Evolutionary conservation across 2,329 filamentous ascomycete genomes (phyloP).

Genomic region (Didymella exigua): DNA sequence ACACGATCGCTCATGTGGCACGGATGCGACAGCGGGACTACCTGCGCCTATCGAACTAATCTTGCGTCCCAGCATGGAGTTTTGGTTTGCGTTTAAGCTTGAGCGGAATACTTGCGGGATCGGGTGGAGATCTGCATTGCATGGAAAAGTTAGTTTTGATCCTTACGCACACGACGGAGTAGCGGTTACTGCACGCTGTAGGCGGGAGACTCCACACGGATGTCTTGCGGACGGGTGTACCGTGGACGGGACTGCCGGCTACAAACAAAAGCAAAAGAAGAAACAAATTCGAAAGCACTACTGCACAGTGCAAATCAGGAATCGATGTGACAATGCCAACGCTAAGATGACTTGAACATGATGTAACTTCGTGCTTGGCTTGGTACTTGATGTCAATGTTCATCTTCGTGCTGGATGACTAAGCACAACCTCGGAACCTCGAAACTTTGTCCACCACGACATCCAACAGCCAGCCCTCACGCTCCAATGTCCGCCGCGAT

Average conservation of each 20-base stretch:
- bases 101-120: slow-evolving; percentile 18
- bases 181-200: slow-evolving; percentile 9
- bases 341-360: background rate
- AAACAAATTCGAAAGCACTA: slow-evolving; percentile 1
- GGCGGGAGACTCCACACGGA: background rate
- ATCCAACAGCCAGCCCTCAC: slow-evolving; percentile 20
- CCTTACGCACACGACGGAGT: slow-evolving; percentile 14
- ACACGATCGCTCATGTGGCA: slow-evolving; percentile 11
- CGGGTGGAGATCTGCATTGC: slow-evolving; percentile 23
- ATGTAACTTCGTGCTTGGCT: background rate
- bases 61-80: slow-evolving; percentile 40
- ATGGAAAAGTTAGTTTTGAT: slow-evolving; percentile 35
- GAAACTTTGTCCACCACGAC: slow-evolving; percentile 30
- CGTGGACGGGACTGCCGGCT: background rate
- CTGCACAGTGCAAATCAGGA: background rate
- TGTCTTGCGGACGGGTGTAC: background rate
- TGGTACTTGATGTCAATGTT: background rate
- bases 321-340: background rate
- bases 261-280: slow-evolving; percentile 1
- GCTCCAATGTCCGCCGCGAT: slow-evolving; percentile 63
- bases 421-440: slow-evolving; percentile 11
- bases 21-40: background rate
- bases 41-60: slow-evolving; percentile 4
- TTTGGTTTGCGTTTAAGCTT: slow-evolving; percentile 37
- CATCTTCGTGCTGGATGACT: slow-evolving; percentile 2